Evolutionary conservation across 2,329 filamentous ascomycete species (phyloP).

Genomic region (Colletotrichum brevisporum): DNA sequence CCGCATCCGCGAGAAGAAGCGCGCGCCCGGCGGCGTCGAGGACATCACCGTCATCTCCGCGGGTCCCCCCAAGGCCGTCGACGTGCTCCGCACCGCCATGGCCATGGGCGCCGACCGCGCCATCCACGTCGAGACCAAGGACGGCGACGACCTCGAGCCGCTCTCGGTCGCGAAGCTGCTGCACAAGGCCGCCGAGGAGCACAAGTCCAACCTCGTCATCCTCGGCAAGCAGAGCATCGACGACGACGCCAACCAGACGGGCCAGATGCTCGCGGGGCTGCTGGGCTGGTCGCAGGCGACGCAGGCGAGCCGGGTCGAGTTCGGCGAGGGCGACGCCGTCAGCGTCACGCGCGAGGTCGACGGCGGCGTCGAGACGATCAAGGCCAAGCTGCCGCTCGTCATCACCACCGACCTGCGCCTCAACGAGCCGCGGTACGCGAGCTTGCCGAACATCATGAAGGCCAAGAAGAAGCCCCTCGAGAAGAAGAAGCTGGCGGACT

Average conservation of each 20-base stretch:
- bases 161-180: slow-evolving; percentile 94
- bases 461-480: slow-evolving; percentile 99
- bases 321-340: slow-evolving; percentile 78
- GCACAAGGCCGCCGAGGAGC: slow-evolving; percentile 81
- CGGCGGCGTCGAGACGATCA: slow-evolving; percentile 92
- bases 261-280: slow-evolving; percentile 96
- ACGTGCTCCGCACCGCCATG: slow-evolving; percentile 95
- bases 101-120: slow-evolving; percentile 97
- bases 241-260: slow-evolving; percentile 94
- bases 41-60: slow-evolving; percentile 93
- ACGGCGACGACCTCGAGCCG: slow-evolving; percentile 85
- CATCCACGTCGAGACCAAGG: slow-evolving; percentile 87
- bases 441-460: slow-evolving; percentile 99
- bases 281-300: slow-evolving; percentile 96
- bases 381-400: slow-evolving; percentile 88
- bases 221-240: slow-evolving; percentile 99
- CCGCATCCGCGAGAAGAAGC: slow-evolving; percentile 90
- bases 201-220: slow-evolving; percentile 92
- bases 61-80: slow-evolving; percentile 87
- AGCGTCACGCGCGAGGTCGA: slow-evolving; percentile 94
- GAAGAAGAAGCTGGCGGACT: slow-evolving; percentile 89
- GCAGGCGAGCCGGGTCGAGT: slow-evolving; percentile 87
- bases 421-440: slow-evolving; percentile 96
- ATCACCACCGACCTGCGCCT: slow-evolving; percentile 95
- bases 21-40: slow-evolving; percentile 80